phyloP scores from a whole-genome alignment of 768 basidiomycete species.

The Nidularia sp. region DNA sequence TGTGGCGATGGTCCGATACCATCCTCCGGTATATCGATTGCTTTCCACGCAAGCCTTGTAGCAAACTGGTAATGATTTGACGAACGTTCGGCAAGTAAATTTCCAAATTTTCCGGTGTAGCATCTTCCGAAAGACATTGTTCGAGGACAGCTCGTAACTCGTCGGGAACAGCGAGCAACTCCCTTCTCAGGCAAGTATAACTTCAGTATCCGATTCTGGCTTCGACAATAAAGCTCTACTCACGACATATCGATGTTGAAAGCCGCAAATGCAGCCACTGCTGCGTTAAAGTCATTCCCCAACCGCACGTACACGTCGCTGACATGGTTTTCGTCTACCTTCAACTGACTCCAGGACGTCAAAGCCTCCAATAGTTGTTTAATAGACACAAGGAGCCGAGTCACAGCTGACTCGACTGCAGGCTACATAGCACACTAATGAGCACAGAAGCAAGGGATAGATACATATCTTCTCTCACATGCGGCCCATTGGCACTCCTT shows the following conservation, averaged over 20 bases:
- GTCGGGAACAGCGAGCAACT: conserved; percentile 82
- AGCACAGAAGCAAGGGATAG: too few species aligned
- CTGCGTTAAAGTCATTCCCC: conserved; percentile 96
- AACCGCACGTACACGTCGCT: conserved; percentile 96
- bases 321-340: conserved; percentile 74
- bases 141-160: conserved; percentile 89
- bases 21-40: conserved; percentile 84
- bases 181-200: conserved; percentile 41
- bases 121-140: conserved; percentile 87
- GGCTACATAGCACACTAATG: conserved; percentile 35
- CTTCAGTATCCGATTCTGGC: not conserved
- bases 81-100: conserved; percentile 89
- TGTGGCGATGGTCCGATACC: conserved; percentile 56
- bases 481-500: conserved; percentile 32
- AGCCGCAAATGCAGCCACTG: conserved; percentile 81
- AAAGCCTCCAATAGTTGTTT: conserved; percentile 91
- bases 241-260: conserved; percentile 91
- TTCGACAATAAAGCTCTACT: conserved; percentile 25
- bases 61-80: conserved; percentile 85
- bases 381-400: conserved; percentile 88
- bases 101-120: conserved; percentile 79
- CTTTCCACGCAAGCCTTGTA: conserved; percentile 90
- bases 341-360: conserved; percentile 75
- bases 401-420: conserved; percentile 87
- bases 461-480: conserved; percentile 6